These are phyloP conservation scores for Apiotrichum akiyoshidainum DNA, from an alignment of 1,284 basidiomycete species.

Conservation along the genomic window DNA sequence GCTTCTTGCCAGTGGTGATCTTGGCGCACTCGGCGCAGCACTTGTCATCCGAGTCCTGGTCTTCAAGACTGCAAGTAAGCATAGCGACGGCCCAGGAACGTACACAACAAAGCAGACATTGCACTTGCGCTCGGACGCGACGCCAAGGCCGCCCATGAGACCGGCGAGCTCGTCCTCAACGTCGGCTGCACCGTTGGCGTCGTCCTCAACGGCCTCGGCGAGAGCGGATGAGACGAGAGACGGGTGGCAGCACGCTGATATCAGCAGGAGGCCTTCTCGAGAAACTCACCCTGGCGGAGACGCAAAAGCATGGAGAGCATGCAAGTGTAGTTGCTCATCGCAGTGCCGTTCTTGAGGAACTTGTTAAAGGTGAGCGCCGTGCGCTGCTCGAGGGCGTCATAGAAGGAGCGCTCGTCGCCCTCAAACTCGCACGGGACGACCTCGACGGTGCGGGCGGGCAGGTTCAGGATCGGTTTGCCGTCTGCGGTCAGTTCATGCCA, in stretches of 20 bases:
- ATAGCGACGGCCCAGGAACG: conserved; percentile 34
- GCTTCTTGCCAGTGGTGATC: conserved; percentile 3
- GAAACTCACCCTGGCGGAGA: conserved; percentile 72
- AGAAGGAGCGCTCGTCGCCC: conserved; percentile 74
- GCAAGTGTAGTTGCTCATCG: conserved; percentile 72
- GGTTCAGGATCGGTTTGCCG: conserved; percentile 78
- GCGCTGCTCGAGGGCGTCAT: conserved; percentile 69
- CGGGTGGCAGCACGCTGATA: conserved; percentile 81
- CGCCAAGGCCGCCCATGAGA: conserved; percentile 67
- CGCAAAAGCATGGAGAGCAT: conserved; percentile 79
- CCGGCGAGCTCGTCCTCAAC: conserved; percentile 65
- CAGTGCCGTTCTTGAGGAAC: conserved; percentile 58
- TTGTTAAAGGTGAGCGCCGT: conserved; percentile 70
- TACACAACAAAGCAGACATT: conserved; percentile 69
- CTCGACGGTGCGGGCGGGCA: conserved; percentile 72
- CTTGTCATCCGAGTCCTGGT: conserved; percentile 31
- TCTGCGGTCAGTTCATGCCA: conserved; percentile 50
- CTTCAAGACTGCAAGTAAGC: conserved; percentile 21
- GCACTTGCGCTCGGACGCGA: conserved; percentile 63
- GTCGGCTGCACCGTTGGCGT: conserved; percentile 57
- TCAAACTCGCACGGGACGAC: conserved; percentile 72
- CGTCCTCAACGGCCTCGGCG: conserved; percentile 60
- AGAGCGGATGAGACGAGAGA: conserved; percentile 72
- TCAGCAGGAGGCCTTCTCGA: background rate
- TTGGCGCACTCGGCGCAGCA: conserved; percentile 61